Evolutionary conservation across 768 basidiomycete species (phyloP), one percentile per base, ranked within the genome.

Genomic region (Lactifluus rugatus): DNA sequence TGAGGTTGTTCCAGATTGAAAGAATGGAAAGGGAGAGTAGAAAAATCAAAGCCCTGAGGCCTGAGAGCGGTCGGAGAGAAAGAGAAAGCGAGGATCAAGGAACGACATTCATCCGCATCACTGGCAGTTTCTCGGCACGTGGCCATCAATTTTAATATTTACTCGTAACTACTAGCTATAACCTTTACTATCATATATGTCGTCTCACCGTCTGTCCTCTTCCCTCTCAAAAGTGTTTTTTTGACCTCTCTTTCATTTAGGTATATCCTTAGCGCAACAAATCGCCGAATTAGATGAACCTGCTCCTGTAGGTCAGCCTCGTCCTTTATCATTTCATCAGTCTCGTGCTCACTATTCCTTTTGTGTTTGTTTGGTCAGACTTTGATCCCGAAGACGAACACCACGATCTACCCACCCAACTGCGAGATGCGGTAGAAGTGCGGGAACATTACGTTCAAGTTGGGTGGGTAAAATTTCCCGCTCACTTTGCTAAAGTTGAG

Each of bases 371-470:
- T 52, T 44, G 2, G 37, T 69, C 76, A 59, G 79, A 74, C 32
- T 67, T 71, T 19, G 75, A 80, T 64, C 69, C 70, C 16, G 70
- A 73, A 48, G 74, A 79, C 39, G 73, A 76, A 60, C 71, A 68
- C 19, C 66, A 67, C 49, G 56, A 58, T 23, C 62, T 61, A 45
- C 68, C 78, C 44, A 61, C n/a, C 4, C 61, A 28, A 8, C 19
- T 21, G n/a, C 51, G 70, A 37, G 69, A 65, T 39, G 75, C 72
- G 11, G 65, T 62, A 37, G 70, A 68, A 52, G 76, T 73, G 0
- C 76, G 85, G 65, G 84, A 85, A 64, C 93, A 95, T 71, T 96
- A 95, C 70, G 67, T 91, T 44, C 83, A 88, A 65, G 89, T 94
- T 39, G 89, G 89, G 89, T 92, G 69, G 60, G 81, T 72, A 25